Percentiles rank a stretch among this genome's conserved stretches.
phyloP scores from a whole-genome alignment of 129 eudicot genomes.

The Centrapalus pauciflorus region DNA sequence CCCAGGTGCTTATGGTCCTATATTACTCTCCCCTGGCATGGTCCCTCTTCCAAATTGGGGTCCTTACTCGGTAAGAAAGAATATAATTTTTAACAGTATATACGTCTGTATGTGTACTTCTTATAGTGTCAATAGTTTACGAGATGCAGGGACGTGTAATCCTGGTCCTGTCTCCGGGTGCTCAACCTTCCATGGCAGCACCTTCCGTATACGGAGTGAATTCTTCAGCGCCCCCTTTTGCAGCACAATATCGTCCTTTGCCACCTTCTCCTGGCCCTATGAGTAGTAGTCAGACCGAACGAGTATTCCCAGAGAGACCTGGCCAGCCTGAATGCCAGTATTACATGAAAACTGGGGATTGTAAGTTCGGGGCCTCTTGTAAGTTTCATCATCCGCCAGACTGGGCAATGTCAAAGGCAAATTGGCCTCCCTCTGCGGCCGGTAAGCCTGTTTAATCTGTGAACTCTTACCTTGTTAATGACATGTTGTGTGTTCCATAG shows the following conservation, averaged over 20 bases:
- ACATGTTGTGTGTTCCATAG: background rate
- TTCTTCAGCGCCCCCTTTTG: slow-evolving; percentile 56
- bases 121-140: slow-evolving; percentile 27
- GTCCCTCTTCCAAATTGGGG: slow-evolving; percentile 81
- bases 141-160: slow-evolving; percentile 79
- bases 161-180: slow-evolving; percentile 81
- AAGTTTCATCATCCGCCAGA: slow-evolving; percentile 95
- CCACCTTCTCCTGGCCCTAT: slow-evolving; percentile 53
- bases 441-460: slow-evolving; percentile 39
- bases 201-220: slow-evolving; percentile 65
- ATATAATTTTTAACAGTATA: background rate
- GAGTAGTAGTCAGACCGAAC: slow-evolving; percentile 36
- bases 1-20: slow-evolving; percentile 82
- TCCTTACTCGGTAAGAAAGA: slow-evolving; percentile 71
- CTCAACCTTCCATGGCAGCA: slow-evolving; percentile 55
- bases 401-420: slow-evolving; percentile 46
- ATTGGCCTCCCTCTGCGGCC: slow-evolving; percentile 86
- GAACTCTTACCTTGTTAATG: slow-evolving; percentile 2
- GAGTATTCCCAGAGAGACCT: slow-evolving; percentile 65
- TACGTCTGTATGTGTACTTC: slow-evolving; percentile 1
- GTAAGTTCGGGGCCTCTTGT: slow-evolving; percentile 87
- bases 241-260: slow-evolving; percentile 53
- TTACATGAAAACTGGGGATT: slow-evolving; percentile 93
- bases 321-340: slow-evolving; percentile 85
- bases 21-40: slow-evolving; percentile 82